These are phyloP conservation scores for Penicillium simplicissimum DNA, from an alignment of 495 filamentous ascomycete genomes.

Conservation along the genomic window DNA sequence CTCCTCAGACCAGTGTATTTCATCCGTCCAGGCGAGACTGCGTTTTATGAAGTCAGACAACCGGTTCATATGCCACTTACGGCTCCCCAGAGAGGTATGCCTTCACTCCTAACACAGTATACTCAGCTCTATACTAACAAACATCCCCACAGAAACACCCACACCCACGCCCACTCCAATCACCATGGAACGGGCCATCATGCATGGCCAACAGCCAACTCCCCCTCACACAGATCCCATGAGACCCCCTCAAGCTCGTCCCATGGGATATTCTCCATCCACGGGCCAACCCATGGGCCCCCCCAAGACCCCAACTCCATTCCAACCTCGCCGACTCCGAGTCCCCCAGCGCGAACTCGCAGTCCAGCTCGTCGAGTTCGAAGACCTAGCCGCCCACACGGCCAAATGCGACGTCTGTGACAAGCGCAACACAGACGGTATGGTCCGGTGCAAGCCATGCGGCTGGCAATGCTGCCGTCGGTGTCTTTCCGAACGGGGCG, in stretches of 20 bases:
- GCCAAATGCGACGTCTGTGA: slow-evolving; percentile 55
- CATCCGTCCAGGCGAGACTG: neutral
- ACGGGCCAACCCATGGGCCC: neutral
- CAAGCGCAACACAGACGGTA: slow-evolving; percentile 42
- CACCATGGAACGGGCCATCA: neutral
- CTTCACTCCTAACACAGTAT: neutral
- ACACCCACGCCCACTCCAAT: neutral
- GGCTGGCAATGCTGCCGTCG: slow-evolving; percentile 46
- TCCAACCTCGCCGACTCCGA: neutral
- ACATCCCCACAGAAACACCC: neutral
- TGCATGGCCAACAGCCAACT: neutral
- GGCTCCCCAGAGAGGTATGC: neutral
- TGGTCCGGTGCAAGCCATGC: slow-evolving; percentile 48
- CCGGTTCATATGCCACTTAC: neutral
- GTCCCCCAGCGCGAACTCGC: neutral
- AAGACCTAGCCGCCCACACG: slow-evolving; percentile 42
- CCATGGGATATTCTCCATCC: neutral
- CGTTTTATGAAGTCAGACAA: neutral
- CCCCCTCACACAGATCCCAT: neutral
- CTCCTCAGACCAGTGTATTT: neutral
- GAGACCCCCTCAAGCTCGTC: neutral
- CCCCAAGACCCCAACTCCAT: neutral
- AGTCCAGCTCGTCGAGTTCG: slow-evolving; percentile 25
- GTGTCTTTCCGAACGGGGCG: slow-evolving; percentile 30
- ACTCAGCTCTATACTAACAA: neutral